Base-by-base conservation (phyloP, 148 eudicot species). In the Camellia granthamiana region DNA sequence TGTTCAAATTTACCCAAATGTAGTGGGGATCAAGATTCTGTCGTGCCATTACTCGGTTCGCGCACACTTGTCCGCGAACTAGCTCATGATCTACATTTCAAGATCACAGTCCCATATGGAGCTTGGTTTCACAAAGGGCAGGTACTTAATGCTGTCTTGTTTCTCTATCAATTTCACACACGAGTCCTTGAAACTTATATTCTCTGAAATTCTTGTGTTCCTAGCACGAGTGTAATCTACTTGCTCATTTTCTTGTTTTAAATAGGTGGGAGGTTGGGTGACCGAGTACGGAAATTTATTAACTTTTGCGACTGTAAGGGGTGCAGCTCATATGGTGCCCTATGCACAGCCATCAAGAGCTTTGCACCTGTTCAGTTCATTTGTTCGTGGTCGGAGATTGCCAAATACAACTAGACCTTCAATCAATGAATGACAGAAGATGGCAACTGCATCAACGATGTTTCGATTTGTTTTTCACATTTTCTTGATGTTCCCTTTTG, bases 241-340 rank as follows among this genome's bases (percentile, higher is more conserved):
- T 78, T 55, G 0, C 5, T 4, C 42, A 5, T 60, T 60, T 44
- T n/a, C 19, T 0, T 54, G 56, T 63, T 74, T 16, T 64, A 16
- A 19, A 81, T 81, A 95, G 98, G 98, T 93, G 58, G 99, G 97
- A 88, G 99, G 99, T 1, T 95, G 99, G 99, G 83, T 78, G 21
- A 93, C 94, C 0, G 97, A 95, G 81, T 95, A 95, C 68, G 99
- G 99, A 71, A 86, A 91, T 67, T n/a, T 90, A 69, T 79, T 93
- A 62, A 95, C 97, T 0, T 95, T 93, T 82, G 97, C 98, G 0
- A 95, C 99, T 0, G 99, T 95, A 38, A 90, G 99, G 76, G 99
- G 97, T 54, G 99, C 99, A 64, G 92, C 99, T 77, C 99, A 93
- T 87, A 95, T 95, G 99, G 99, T 95, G n/a, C 99, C 99, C 5